These are phyloP conservation scores for Panicum miliaceum DNA, from an alignment of 176 grass and related monocot genomes.

Conservation along the genomic window DNA sequence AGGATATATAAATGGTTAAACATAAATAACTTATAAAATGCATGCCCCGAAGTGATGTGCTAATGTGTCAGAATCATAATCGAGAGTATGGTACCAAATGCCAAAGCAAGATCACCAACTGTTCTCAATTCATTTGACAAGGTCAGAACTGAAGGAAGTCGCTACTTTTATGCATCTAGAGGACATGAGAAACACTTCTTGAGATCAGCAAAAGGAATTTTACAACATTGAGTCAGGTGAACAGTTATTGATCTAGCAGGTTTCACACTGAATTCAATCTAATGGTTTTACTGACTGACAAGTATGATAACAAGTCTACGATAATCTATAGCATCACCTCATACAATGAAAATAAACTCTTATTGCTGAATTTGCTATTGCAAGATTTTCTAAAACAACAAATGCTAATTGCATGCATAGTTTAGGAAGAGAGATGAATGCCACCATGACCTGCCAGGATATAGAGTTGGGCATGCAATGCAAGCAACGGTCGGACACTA, in stretches of 20 bases:
- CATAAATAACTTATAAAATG: conserved; percentile 27
- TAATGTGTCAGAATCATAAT: not conserved
- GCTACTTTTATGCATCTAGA: not conserved
- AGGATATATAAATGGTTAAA: conserved; percentile 16
- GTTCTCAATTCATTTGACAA: conserved; percentile 33
- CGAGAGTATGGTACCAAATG: not conserved
- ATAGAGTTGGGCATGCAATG: conserved; percentile 17
- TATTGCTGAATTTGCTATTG: not conserved
- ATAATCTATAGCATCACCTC: conserved; percentile 14
- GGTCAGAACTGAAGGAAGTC: not conserved
- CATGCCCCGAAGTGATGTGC: conserved; percentile 16
- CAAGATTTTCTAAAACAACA: not conserved
- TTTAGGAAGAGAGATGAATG: conserved; percentile 24
- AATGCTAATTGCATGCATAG: conserved; percentile 2
- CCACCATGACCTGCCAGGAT: not conserved
- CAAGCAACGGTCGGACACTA: conserved; percentile 21
- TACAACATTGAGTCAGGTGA: not conserved
- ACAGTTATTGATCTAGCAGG: too few relatives aligned
- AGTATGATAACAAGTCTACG: not conserved
- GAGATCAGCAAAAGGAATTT: not conserved
- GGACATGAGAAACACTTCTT: not conserved
- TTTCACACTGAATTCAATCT: conserved; percentile 9
- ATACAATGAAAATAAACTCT: conserved; percentile 11
- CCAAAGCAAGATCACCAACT: conserved; percentile 25
- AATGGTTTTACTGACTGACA: conserved; percentile 5